A percentile compares a stretch with the other conserved stretches of the same genome.
Evolutionary conservation across 2,329 filamentous ascomycete species (phyloP).

Genomic region (Celoporthe dispersa): DNA sequence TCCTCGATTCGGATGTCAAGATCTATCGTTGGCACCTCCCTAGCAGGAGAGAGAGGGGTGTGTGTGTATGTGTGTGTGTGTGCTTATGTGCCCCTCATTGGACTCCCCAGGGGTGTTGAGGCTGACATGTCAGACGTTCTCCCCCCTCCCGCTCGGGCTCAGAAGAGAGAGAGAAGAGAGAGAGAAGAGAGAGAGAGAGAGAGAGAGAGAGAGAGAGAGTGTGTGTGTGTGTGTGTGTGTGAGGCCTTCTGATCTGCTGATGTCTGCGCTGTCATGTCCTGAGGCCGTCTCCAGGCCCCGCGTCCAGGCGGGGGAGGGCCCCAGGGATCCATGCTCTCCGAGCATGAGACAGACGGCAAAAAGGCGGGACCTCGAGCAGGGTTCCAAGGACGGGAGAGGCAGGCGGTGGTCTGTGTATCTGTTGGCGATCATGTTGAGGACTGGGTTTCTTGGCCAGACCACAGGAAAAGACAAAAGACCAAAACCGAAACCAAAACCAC

Average conservation of each 20-base stretch:
- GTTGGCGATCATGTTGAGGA: background rate
- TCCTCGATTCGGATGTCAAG: background rate
- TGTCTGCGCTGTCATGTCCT: background rate
- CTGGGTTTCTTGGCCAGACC: background rate
- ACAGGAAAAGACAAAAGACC: background rate
- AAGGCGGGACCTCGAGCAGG: background rate
- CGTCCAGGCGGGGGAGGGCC: background rate
- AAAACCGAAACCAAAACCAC: background rate
- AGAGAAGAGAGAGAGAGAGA: too few species aligned
- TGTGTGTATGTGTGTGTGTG: background rate
- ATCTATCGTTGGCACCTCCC: background rate
- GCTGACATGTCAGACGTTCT: background rate
- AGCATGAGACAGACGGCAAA: conserved; percentile 2
- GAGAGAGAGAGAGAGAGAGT: too few species aligned
- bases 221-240: too few species aligned
- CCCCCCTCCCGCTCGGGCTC: background rate
- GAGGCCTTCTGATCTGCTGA: background rate
- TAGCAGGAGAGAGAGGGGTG: background rate
- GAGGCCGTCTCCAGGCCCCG: background rate
- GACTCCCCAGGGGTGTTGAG: background rate
- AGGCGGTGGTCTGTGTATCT: background rate
- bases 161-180: too few species aligned
- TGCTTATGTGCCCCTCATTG: background rate
- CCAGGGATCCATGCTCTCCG: background rate
- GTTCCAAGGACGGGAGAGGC: background rate